A percentile compares a stretch with the other conserved stretches of the same genome.
Evolutionary conservation across 2,329 filamentous ascomycete species (phyloP).

Genomic region (Botrytis porri): DNA sequence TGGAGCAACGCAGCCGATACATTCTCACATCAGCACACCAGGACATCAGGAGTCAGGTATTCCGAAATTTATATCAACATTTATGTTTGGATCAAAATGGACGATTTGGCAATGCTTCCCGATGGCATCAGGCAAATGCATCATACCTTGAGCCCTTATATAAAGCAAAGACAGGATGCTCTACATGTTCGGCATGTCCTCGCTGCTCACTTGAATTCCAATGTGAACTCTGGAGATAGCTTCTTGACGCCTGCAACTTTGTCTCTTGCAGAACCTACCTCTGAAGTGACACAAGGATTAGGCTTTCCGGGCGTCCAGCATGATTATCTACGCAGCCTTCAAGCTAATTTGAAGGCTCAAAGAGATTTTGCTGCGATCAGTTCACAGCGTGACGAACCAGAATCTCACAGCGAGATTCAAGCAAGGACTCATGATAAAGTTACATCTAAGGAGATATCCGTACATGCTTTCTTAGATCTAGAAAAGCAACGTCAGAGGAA

Average conservation of each 20-base stretch:
- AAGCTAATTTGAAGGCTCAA: slow-evolving; percentile 51
- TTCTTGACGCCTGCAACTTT: slow-evolving; percentile 41
- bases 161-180: slow-evolving; percentile 57
- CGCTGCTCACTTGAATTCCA: slow-evolving; percentile 51
- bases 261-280: slow-evolving; percentile 46
- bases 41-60: neutral
- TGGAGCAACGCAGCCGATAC: neutral
- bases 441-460: slow-evolving; percentile 23
- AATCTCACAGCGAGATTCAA: slow-evolving; percentile 17
- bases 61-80: neutral
- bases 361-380: slow-evolving; percentile 43
- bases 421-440: slow-evolving; percentile 24
- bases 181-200: slow-evolving; percentile 55
- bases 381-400: slow-evolving; percentile 26
- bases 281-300: slow-evolving; percentile 39
- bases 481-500: slow-evolving; percentile 53
- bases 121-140: slow-evolving; percentile 43
- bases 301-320: slow-evolving; percentile 48
- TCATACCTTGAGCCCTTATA: slow-evolving; percentile 48
- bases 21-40: neutral
- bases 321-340: slow-evolving; percentile 54
- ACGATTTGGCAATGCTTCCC: slow-evolving; percentile 30
- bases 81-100: slow-evolving; percentile 25
- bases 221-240: slow-evolving; percentile 39
- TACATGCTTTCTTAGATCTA: slow-evolving; percentile 52